Conservation (phyloP, 805 yeast genomes). For the Sungouiozyma intestinalis region DNA sequence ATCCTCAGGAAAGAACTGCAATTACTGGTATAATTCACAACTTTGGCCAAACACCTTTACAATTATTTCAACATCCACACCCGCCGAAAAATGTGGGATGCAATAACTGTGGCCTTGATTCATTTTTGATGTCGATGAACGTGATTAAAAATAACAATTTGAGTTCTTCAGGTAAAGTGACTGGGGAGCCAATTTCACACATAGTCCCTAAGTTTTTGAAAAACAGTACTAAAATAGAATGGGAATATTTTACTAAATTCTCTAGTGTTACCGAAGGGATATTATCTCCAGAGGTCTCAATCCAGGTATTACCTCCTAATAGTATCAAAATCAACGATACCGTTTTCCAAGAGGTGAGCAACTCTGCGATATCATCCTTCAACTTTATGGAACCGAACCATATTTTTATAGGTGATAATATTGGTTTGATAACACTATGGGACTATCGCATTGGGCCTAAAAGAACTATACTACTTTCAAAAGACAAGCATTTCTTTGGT, state of each 20-base stretch:
- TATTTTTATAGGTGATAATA: slow-evolving; percentile 34
- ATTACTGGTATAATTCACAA: slow-evolving; percentile 79
- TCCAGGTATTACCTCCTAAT: slow-evolving; percentile 4
- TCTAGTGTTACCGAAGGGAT: not conserved
- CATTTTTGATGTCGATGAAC: not conserved
- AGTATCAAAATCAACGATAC: slow-evolving; percentile 1
- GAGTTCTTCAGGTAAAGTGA: not conserved
- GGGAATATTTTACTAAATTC: slow-evolving; percentile 3
- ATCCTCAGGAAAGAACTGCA: slow-evolving; percentile 64
- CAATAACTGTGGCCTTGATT: not conserved
- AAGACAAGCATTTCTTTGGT: slow-evolving; percentile 42
- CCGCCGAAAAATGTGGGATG: slow-evolving; percentile 29
- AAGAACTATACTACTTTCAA: not conserved
- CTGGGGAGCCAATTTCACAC: slow-evolving; percentile 1
- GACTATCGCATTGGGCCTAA: slow-evolving; percentile 14
- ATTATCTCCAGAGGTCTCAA: slow-evolving; percentile 2
- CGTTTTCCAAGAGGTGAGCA: slow-evolving; percentile 25
- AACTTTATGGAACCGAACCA: slow-evolving; percentile 17
- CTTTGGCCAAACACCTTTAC: slow-evolving; percentile 84
- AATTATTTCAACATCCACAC: slow-evolving; percentile 61
- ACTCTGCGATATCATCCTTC: slow-evolving; percentile 22
- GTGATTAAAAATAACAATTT: not conserved
- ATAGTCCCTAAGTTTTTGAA: slow-evolving; percentile 7
- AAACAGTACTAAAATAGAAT: slow-evolving; percentile 1
- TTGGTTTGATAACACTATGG: slow-evolving; percentile 57